These are phyloP conservation scores for Chamaecrista fasciculata DNA, from an alignment of 306 rosid species.

Conservation along the genomic window DNA sequence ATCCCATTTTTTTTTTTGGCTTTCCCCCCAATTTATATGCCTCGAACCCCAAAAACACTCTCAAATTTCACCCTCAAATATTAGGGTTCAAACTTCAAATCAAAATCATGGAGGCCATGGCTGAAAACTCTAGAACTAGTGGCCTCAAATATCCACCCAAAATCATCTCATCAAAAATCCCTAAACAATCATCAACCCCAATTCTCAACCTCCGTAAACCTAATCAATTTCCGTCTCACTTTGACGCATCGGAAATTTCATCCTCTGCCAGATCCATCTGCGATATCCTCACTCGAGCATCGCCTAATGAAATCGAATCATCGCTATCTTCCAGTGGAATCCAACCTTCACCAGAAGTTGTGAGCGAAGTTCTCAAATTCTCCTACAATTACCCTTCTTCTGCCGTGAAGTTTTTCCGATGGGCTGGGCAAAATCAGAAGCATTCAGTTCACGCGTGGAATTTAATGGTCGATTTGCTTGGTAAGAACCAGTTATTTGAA, in stretches of 20 bases:
- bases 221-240: conserved; percentile 34
- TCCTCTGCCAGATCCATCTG: conserved; percentile 41
- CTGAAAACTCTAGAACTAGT: conserved; percentile 38
- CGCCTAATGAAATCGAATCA: conserved; percentile 46
- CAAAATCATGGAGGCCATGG: conserved; percentile 36
- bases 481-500: conserved; percentile 64
- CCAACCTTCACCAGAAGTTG: conserved; percentile 40
- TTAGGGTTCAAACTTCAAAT: background rate
- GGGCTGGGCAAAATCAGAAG: conserved; percentile 50
- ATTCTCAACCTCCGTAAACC: conserved; percentile 27
- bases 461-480: conserved; percentile 63
- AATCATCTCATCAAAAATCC: conserved; percentile 18
- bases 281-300: conserved; percentile 49
- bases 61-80: no score
- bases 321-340: conserved; percentile 51
- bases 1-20: no score
- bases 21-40: no score
- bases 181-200: conserved; percentile 19
- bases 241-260: conserved; percentile 36
- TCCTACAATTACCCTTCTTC: conserved; percentile 60
- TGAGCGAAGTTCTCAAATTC: conserved; percentile 47
- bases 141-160: conserved; percentile 23
- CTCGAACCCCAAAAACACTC: no score
- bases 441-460: conserved; percentile 60
- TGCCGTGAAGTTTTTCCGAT: conserved; percentile 69